Evolutionary conservation across 2,329 filamentous ascomycete species (phyloP).

Genomic region (Paracamarosporium sp.): DNA sequence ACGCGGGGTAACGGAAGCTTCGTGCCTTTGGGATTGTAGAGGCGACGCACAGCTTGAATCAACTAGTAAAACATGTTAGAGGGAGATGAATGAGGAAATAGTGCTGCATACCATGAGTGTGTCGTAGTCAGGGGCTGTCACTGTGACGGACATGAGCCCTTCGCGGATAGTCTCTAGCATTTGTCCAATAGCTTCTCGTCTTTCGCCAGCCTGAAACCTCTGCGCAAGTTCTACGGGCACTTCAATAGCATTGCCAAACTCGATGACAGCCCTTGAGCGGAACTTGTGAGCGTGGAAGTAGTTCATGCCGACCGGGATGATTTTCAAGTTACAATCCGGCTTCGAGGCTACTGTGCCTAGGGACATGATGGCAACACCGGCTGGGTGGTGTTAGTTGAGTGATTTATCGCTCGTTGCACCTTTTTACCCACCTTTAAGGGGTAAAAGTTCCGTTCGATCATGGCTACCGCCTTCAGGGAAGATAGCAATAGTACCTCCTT

Average conservation of each 20-base stretch:
- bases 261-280: slow-evolving; percentile 90
- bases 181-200: slow-evolving; percentile 81
- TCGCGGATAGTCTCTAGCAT: slow-evolving; percentile 88
- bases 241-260: slow-evolving; percentile 90
- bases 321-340: slow-evolving; percentile 87
- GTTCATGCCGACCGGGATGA: slow-evolving; percentile 98
- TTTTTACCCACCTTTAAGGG: slow-evolving; percentile 67
- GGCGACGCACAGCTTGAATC: slow-evolving; percentile 88
- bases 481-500: slow-evolving; percentile 90
- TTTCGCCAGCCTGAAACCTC: slow-evolving; percentile 76
- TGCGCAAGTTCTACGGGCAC: slow-evolving; percentile 82
- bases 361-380: slow-evolving; percentile 97
- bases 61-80: slow-evolving; percentile 58
- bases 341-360: slow-evolving; percentile 85
- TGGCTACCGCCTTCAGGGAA: slow-evolving; percentile 98
- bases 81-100: background rate
- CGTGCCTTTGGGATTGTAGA: slow-evolving; percentile 94
- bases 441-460: slow-evolving; percentile 88
- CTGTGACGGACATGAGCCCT: slow-evolving; percentile 84
- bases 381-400: slow-evolving; percentile 50
- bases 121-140: slow-evolving; percentile 92
- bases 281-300: slow-evolving; percentile 99
- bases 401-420: background rate
- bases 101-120: slow-evolving; percentile 74
- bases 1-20: slow-evolving; percentile 91